phyloP scores from a whole-genome alignment of 768 basidiomycete species.

The Infundibulicybe gibba region DNA sequence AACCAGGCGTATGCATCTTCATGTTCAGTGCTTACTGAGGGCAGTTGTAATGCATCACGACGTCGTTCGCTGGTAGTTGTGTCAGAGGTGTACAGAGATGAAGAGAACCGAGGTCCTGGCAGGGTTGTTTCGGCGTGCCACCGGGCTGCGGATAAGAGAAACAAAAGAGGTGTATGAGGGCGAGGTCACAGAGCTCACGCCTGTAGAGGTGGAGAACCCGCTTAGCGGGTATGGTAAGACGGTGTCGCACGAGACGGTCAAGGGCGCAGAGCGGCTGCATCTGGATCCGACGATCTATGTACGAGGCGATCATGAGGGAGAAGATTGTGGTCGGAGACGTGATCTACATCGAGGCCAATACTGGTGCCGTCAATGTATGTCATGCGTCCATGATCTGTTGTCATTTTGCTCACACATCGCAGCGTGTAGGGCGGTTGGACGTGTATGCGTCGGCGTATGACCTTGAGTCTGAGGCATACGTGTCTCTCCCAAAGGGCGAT shows the following conservation, averaged over 20 bases:
- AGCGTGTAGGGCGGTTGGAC: slow-evolving; percentile 95
- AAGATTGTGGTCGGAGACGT: no score
- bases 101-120: slow-evolving; percentile 97
- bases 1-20: no score
- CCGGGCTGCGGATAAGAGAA: no score
- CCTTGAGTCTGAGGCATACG: slow-evolving; percentile 97
- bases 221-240: slow-evolving; percentile 95
- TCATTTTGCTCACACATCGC: slow-evolving; percentile 4
- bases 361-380: no score
- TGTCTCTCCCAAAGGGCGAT: no score
- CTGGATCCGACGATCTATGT: no score
- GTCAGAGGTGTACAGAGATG: slow-evolving; percentile 86
- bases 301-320: no score
- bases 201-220: slow-evolving; percentile 92
- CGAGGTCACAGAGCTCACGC: slow-evolving; percentile 95
- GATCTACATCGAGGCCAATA: no score
- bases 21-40: no score
- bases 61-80: no score
- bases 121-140: slow-evolving; percentile 88
- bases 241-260: slow-evolving; percentile 90
- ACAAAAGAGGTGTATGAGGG: slow-evolving; percentile 95
- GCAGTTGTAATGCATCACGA: no score
- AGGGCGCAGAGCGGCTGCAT: slow-evolving; percentile 91
- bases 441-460: no score
- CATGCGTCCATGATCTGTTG: slow-evolving; percentile 37